These are phyloP conservation scores for Chlorella sp. DNA, from an alignment of 139 green algal genomes.

Conservation along the genomic window DNA sequence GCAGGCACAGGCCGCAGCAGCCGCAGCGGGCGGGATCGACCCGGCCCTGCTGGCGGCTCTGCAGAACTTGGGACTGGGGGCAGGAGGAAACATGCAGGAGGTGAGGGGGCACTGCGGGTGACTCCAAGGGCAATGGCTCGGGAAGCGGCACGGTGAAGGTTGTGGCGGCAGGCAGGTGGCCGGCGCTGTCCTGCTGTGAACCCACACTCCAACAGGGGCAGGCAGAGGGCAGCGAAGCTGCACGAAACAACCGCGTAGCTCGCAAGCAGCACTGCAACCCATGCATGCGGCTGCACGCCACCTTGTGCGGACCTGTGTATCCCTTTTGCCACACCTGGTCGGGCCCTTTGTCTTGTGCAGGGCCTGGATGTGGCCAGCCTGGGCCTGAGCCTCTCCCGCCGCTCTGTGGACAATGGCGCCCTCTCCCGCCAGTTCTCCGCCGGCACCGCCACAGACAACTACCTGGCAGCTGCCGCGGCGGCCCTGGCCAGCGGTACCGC, in stretches of 20 bases:
- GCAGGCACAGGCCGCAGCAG: not conserved
- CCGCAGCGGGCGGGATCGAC: constrained; percentile 18
- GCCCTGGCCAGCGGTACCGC: constrained; percentile 1
- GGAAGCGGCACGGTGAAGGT: too few species aligned
- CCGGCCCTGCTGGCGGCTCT: constrained; percentile 40
- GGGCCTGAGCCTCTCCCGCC: constrained; percentile 2
- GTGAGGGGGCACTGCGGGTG: too few species aligned
- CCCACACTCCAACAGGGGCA: too few species aligned
- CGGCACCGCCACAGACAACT: not conserved
- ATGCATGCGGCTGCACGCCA: too few species aligned
- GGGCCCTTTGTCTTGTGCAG: not conserved
- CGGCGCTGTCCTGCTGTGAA: too few species aligned
- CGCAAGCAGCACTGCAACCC: too few species aligned
- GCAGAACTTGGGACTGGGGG: constrained; percentile 14
- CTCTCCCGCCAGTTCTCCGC: constrained; percentile 9
- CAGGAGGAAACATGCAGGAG: not conserved
- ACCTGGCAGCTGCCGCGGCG: constrained; percentile 8
- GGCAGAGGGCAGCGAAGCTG: too few species aligned
- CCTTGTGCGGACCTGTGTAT: too few species aligned
- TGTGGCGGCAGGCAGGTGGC: too few species aligned
- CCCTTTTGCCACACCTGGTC: too few species aligned
- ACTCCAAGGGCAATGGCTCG: too few species aligned
- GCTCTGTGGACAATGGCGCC: constrained; percentile 32
- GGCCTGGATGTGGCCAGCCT: not conserved
- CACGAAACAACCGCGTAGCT: too few species aligned